Evolutionary conservation across 805 yeast genomes (phyloP).

Genomic region (Sugiyamaella smithiae): DNA sequence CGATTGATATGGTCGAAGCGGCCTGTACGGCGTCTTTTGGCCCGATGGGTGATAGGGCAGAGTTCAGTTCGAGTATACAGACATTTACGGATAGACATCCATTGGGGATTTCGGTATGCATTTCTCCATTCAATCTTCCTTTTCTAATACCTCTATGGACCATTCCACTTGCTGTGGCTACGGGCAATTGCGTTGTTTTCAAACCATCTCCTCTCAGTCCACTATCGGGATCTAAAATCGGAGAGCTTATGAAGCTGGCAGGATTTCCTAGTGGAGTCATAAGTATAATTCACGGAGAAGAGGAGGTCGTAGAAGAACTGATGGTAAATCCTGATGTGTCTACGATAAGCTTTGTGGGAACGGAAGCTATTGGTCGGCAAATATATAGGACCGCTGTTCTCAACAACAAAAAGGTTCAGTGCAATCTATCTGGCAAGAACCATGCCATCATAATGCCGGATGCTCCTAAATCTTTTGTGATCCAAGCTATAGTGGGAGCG

Average conservation of each 20-base stretch:
- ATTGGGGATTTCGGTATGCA: not conserved
- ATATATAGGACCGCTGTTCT: not conserved
- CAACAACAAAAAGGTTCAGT: not conserved
- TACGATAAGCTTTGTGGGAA: constrained; percentile 4
- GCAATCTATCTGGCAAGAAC: constrained; percentile 1
- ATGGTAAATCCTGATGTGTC: not conserved
- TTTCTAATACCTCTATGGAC: constrained; percentile 3
- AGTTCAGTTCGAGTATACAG: constrained; percentile 2
- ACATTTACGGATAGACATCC: constrained; percentile 1
- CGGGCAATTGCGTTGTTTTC: constrained; percentile 1
- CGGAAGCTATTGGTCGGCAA: not conserved
- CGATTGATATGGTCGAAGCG: constrained; percentile 4
- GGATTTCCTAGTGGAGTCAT: not conserved
- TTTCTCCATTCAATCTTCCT: not conserved
- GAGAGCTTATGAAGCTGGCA: constrained; percentile 1
- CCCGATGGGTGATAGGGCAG: constrained; percentile 4
- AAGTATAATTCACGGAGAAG: constrained; percentile 1
- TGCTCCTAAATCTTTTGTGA: constrained; percentile 1
- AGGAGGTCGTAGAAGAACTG: not conserved
- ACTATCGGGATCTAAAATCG: constrained; percentile 1
- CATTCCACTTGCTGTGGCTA: constrained; percentile 1
- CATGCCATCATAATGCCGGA: constrained; percentile 3
- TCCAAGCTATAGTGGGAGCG: constrained; percentile 2
- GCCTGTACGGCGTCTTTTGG: constrained; percentile 2
- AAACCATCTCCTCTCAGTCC: constrained; percentile 1